These are phyloP conservation scores for Dendrobium huoshanense DNA, from an alignment of 106 monocot species.

Conservation along the genomic window DNA sequence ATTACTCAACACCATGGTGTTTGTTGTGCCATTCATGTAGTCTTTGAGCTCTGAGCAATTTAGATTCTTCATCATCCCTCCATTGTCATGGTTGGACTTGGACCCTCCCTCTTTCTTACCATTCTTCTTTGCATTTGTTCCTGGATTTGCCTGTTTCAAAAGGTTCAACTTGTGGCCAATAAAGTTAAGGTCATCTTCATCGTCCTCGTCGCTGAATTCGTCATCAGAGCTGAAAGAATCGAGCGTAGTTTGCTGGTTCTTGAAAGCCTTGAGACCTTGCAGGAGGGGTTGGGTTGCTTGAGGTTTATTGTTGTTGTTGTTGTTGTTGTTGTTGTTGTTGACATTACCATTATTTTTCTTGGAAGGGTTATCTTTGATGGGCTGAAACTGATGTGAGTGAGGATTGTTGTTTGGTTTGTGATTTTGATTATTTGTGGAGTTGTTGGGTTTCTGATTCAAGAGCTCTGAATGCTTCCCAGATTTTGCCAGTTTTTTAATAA, in stretches of 20 bases:
- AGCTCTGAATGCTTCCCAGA: conserved; percentile 76
- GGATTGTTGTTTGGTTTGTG: conserved; percentile 10
- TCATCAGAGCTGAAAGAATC: conserved; percentile 31
- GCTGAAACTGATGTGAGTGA: conserved; percentile 10
- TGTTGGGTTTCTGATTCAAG: conserved; percentile 31
- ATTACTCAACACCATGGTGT: too few species aligned
- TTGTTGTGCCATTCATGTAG: background rate
- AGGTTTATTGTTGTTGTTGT: background rate
- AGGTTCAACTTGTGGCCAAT: conserved; percentile 24
- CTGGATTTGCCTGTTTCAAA: conserved; percentile 5
- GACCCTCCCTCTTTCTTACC: conserved; percentile 6
- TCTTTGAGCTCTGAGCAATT: conserved; percentile 11
- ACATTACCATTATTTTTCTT: background rate
- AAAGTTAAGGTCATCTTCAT: conserved; percentile 16
- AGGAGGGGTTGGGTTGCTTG: conserved; percentile 27
- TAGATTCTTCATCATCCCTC: conserved; percentile 7
- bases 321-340: background rate
- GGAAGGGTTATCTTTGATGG: background rate
- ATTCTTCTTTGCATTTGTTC: background rate
- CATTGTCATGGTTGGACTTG: conserved; percentile 16
- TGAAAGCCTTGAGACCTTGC: conserved; percentile 46
- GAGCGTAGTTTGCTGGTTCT: conserved; percentile 31
- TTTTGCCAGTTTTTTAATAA: conserved; percentile 51
- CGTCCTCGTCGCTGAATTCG: conserved; percentile 17
- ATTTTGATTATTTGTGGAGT: conserved; percentile 15